A percentile compares a stretch with the other conserved stretches of the same genome.
Evolutionary conservation across 2,329 filamentous ascomycete genomes (phyloP).

Genomic region (Hypoxylon sp.): DNA sequence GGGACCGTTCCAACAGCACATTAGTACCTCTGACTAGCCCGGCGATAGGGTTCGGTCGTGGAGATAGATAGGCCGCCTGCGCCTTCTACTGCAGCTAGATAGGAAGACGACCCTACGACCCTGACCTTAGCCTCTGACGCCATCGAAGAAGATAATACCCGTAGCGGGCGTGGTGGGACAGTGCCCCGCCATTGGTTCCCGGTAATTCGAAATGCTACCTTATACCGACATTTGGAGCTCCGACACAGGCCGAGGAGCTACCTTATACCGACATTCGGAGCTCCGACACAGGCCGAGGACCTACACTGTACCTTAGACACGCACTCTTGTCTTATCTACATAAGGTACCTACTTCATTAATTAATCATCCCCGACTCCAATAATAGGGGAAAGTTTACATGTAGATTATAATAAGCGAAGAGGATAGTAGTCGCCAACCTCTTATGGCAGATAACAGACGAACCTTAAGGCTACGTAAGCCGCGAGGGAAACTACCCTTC

Average conservation of each 20-base stretch:
- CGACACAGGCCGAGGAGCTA: conserved; percentile 30
- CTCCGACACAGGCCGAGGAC: conserved; percentile 34
- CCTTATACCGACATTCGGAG: conserved; percentile 23
- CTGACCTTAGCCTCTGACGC: conserved; percentile 39
- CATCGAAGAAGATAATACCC: conserved; percentile 28
- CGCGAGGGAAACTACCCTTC: not conserved
- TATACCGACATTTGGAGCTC: conserved; percentile 32
- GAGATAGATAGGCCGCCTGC: conserved; percentile 1
- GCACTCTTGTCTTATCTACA: too few relatives aligned
- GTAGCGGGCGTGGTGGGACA: conserved; percentile 34
- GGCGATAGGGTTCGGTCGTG: not conserved
- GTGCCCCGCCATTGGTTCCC: conserved; percentile 30
- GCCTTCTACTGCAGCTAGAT: conserved; percentile 11
- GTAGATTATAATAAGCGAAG: not conserved
- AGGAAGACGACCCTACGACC: conserved; percentile 17
- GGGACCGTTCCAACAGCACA: too few relatives aligned
- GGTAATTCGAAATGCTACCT: not conserved
- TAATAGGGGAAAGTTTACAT: not conserved
- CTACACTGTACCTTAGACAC: too few relatives aligned
- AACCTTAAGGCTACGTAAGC: not conserved
- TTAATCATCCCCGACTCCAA: not conserved
- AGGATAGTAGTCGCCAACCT: too few relatives aligned
- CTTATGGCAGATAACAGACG: not conserved
- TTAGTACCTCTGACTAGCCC: conserved; percentile 4
- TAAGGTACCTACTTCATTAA: not conserved